Conservation (phyloP, 306 rosid genomes). For the Acacia confusa region DNA sequence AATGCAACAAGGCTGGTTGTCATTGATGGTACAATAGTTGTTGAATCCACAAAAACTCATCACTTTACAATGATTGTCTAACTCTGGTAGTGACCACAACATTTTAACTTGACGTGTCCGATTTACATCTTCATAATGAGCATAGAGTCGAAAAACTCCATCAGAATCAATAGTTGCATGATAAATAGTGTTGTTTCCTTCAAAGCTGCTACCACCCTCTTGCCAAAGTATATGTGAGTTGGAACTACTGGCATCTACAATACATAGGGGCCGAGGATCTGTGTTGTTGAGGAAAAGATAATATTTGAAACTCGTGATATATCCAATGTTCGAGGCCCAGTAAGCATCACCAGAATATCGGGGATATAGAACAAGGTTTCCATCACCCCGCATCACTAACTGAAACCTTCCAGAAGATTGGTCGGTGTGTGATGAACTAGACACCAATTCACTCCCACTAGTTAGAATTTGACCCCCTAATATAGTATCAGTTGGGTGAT, state of each 20-base stretch:
- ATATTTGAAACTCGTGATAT: not conserved
- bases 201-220: not conserved
- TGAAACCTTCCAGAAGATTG: constrained; percentile 24
- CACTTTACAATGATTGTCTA: not conserved
- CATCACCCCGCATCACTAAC: constrained; percentile 34
- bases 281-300: constrained; percentile 24
- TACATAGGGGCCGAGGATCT: not conserved
- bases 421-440: constrained; percentile 15
- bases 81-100: not conserved
- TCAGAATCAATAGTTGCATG: constrained; percentile 32
- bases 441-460: not conserved
- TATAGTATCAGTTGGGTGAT: not conserved
- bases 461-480: constrained; percentile 31
- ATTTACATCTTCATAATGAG: not conserved
- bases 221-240: not conserved
- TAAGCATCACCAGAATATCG: constrained; percentile 17
- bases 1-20: not conserved
- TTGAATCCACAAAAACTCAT: constrained; percentile 30
- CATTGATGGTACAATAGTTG: constrained; percentile 27
- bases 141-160: constrained; percentile 29
- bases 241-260: not conserved
- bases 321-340: not conserved
- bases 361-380: constrained; percentile 34
- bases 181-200: not conserved
- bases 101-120: not conserved